Evolutionary conservation across 345 rosid genomes (phyloP).

Genomic region (Bruguiera gymnorhiza): DNA sequence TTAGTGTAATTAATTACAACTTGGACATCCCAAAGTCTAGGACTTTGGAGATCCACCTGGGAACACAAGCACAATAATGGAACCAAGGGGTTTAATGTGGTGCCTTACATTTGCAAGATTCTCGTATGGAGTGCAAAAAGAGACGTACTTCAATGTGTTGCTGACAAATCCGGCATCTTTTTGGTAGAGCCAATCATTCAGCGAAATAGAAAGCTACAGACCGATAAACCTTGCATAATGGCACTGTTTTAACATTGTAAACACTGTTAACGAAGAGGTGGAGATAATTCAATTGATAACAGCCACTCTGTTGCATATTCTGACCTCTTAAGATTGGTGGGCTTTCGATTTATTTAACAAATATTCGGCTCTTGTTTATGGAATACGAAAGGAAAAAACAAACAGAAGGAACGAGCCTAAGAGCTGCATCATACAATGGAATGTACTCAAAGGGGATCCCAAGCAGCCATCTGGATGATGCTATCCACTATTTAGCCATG

Average conservation of each 20-base stretch:
- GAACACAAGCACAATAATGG: not conserved
- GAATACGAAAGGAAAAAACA: not conserved
- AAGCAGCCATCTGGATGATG: not conserved
- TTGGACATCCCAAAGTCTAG: not conserved
- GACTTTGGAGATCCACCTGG: not conserved
- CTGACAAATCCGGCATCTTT: conserved; percentile 32
- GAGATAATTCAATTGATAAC: not conserved
- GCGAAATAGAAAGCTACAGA: too few species aligned
- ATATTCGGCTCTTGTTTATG: not conserved
- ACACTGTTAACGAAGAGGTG: not conserved
- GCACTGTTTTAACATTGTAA: not conserved
- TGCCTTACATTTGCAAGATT: conserved; percentile 23
- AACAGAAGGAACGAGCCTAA: not conserved
- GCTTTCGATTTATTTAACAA: not conserved
- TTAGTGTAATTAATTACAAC: not conserved
- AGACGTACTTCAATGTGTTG: conserved; percentile 7
- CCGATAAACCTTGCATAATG: not conserved
- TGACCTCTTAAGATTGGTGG: not conserved
- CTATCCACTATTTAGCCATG: not conserved
- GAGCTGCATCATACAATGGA: not conserved
- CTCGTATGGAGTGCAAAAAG: conserved; percentile 8
- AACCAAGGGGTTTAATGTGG: conserved; percentile 11
- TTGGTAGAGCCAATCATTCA: not conserved
- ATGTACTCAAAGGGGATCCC: not conserved
- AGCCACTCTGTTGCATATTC: not conserved